A percentile compares a stretch with the other conserved stretches of the same genome.
Evolutionary conservation across 1,284 basidiomycete species (phyloP).

Genomic region (Apiotrichum domesticum): DNA sequence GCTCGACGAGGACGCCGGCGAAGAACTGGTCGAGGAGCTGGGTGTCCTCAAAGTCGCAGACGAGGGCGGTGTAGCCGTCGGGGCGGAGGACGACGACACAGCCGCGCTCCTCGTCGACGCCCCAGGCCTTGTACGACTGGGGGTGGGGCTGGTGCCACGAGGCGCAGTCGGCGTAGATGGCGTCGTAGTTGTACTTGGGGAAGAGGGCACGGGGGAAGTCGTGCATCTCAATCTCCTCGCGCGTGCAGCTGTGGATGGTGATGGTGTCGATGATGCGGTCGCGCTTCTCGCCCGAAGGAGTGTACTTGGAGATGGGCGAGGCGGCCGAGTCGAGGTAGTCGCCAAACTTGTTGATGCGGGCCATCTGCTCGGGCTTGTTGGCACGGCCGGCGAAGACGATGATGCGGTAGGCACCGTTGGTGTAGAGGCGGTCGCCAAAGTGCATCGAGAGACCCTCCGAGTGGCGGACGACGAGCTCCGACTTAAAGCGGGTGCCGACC

Average conservation of each 20-base stretch:
- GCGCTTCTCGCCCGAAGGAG: constrained; percentile 6
- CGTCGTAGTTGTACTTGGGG: constrained; percentile 16
- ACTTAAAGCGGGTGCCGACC: constrained; percentile 18
- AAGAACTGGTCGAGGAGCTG: constrained; percentile 13
- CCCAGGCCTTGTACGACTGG: constrained; percentile 22
- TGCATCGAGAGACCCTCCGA: constrained; percentile 16
- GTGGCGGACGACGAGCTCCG: constrained; percentile 12
- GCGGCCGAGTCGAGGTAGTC: constrained; percentile 13
- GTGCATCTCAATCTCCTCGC: constrained; percentile 20
- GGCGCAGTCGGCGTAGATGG: constrained; percentile 17
- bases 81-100: constrained; percentile 30
- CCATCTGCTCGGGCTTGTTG: constrained; percentile 14
- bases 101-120: constrained; percentile 24
- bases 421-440: constrained; percentile 26
- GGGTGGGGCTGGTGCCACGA: constrained; percentile 16
- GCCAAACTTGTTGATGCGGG: constrained; percentile 14
- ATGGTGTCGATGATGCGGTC: constrained; percentile 18
- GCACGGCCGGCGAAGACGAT: constrained; percentile 29
- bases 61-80: constrained; percentile 27
- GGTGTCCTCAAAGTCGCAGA: constrained; percentile 22
- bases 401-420: constrained; percentile 28
- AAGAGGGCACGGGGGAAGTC: constrained; percentile 16
- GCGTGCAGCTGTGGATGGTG: constrained; percentile 23
- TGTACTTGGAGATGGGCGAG: constrained; percentile 13
- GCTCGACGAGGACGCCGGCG: constrained; percentile 5